A percentile compares a stretch with the other conserved stretches of the same genome.
These are phyloP conservation scores for Phialophora tarda DNA, from an alignment of 2,329 filamentous ascomycete species.

Conservation along the genomic window DNA sequence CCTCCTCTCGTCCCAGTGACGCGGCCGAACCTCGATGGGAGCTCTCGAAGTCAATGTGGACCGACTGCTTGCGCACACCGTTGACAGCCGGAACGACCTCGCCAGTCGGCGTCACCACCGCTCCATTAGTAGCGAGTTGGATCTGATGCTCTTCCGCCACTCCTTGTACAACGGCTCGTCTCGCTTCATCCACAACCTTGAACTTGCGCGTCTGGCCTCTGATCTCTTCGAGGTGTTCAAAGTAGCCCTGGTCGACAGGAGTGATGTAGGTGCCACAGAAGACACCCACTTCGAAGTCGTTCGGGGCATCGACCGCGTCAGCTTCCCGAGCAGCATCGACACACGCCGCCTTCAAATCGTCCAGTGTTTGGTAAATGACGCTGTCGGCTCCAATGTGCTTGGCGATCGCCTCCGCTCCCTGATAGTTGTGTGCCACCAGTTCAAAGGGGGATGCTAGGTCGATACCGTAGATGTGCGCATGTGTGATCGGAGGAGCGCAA, in stretches of 20 bases:
- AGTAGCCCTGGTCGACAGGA: constrained; percentile 77
- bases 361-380: constrained; percentile 77
- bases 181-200: constrained; percentile 68
- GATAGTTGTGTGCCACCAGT: constrained; percentile 71
- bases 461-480: constrained; percentile 87
- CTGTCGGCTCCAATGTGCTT: constrained; percentile 73
- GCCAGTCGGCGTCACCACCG: constrained; percentile 61
- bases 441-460: constrained; percentile 74
- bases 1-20: constrained; percentile 41
- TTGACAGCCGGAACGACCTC: constrained; percentile 60
- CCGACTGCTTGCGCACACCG: constrained; percentile 27
- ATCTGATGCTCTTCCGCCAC: constrained; percentile 66
- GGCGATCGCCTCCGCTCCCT: constrained; percentile 65
- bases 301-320: constrained; percentile 58
- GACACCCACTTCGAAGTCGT: constrained; percentile 85
- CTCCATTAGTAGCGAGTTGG: constrained; percentile 67
- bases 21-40: constrained; percentile 39
- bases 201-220: constrained; percentile 72
- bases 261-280: constrained; percentile 90
- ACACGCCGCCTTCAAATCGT: constrained; percentile 81
- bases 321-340: constrained; percentile 66
- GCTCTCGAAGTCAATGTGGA: constrained; percentile 19
- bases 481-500: constrained; percentile 80
- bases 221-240: constrained; percentile 75
- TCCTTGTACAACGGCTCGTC: constrained; percentile 68